phyloP scores from a whole-genome alignment of 2,329 filamentous ascomycete species.

The Fusarium camptoceras region DNA sequence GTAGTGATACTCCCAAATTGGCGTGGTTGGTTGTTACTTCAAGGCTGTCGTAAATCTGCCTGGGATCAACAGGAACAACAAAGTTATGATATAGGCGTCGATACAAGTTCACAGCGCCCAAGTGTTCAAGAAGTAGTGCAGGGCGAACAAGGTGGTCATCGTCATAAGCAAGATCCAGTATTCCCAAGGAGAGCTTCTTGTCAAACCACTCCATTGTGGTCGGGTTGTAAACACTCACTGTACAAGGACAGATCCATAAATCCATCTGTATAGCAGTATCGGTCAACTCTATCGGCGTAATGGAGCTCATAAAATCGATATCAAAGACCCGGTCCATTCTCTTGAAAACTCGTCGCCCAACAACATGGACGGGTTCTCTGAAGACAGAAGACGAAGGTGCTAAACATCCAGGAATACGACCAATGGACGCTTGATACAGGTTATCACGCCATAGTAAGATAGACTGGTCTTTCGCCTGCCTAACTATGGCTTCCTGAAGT shows the following conservation, averaged over 20 bases:
- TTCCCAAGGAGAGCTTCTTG: slow-evolving; percentile 33
- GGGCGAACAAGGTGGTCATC: slow-evolving; percentile 39
- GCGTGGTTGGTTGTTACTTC: neutral
- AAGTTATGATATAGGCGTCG: slow-evolving; percentile 34
- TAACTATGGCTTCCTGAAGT: slow-evolving; percentile 42
- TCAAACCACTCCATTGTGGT: neutral
- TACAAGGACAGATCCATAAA: slow-evolving; percentile 42
- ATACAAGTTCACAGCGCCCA: slow-evolving; percentile 31
- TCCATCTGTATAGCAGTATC: slow-evolving; percentile 35
- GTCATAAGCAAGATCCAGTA: slow-evolving; percentile 39
- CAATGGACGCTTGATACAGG: neutral
- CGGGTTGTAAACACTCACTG: neutral
- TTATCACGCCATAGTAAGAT: slow-evolving; percentile 34
- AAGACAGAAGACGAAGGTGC: slow-evolving; percentile 28
- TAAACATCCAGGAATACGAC: slow-evolving; percentile 30
- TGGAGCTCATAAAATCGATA: slow-evolving; percentile 33
- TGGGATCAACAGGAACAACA: slow-evolving; percentile 35
- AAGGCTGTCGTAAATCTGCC: neutral
- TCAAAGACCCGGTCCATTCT: slow-evolving; percentile 29
- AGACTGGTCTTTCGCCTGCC: slow-evolving; percentile 43
- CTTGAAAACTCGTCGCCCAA: slow-evolving; percentile 36
- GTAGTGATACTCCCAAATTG: neutral
- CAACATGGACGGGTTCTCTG: slow-evolving; percentile 22
- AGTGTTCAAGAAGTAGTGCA: slow-evolving; percentile 38
- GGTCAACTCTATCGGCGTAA: slow-evolving; percentile 36